These are phyloP conservation scores for Stachybotrys chartarum DNA, from an alignment of 2,329 filamentous ascomycete species.

Conservation along the genomic window DNA sequence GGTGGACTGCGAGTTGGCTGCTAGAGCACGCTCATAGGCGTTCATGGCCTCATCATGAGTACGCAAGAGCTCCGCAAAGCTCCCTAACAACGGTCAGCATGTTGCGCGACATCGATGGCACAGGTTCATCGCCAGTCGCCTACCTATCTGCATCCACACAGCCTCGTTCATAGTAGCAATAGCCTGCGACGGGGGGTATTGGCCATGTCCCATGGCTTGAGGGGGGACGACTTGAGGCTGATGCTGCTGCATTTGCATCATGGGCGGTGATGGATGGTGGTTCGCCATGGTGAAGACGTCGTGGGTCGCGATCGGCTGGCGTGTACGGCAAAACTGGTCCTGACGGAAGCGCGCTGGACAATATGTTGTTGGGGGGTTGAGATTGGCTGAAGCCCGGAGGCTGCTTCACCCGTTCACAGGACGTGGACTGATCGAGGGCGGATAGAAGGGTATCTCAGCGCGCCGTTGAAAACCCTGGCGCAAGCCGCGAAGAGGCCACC, in stretches of 20 bases:
- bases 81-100: constrained; percentile 48
- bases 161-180: constrained; percentile 75
- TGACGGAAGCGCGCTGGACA: background rate
- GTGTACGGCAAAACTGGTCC: background rate
- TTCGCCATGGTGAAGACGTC: constrained; percentile 54
- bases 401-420: background rate
- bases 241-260: constrained; percentile 60
- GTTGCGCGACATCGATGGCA: constrained; percentile 4
- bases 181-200: constrained; percentile 64
- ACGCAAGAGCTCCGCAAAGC: constrained; percentile 78
- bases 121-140: constrained; percentile 19
- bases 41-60: constrained; percentile 83
- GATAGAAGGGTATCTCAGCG: background rate
- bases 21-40: constrained; percentile 84
- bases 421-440: background rate
- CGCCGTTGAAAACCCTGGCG: background rate
- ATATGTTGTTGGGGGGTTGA: background rate
- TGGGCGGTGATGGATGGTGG: constrained; percentile 74
- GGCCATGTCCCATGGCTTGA: constrained; percentile 45
- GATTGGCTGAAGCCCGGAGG: background rate
- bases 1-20: constrained; percentile 82
- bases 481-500: background rate
- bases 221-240: constrained; percentile 53
- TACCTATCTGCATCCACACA: constrained; percentile 92
- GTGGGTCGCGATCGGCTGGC: background rate